Evolutionary conservation across 352 stramenopile species (phyloP).

Genomic region (Bremia lactucae): DNA sequence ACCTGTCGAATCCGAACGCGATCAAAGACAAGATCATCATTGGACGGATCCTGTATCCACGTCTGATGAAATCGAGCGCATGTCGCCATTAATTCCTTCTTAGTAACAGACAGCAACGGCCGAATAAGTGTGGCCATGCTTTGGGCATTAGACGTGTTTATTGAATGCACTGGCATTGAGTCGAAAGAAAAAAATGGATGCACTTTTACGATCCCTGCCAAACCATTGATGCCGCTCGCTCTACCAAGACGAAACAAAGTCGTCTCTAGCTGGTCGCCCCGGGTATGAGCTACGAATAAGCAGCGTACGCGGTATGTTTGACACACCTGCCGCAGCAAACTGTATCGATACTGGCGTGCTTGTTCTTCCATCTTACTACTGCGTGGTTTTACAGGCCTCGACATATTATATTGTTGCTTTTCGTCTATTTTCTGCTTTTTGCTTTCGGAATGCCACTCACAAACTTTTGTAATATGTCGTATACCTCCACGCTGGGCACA

Average conservation of each 20-base stretch:
- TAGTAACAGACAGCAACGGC: constrained; percentile 49
- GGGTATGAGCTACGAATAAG: constrained; percentile 74
- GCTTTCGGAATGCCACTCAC: constrained; percentile 30
- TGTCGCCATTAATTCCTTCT: constrained; percentile 51
- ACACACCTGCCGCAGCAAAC: constrained; percentile 45
- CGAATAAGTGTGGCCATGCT: constrained; percentile 32
- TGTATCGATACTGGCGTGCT: constrained; percentile 57
- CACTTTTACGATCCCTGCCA: constrained; percentile 47
- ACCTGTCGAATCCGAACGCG: constrained; percentile 79
- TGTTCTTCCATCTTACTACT: constrained; percentile 72
- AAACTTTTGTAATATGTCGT: constrained; percentile 40
- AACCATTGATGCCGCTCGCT: constrained; percentile 62
- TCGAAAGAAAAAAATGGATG: constrained; percentile 20
- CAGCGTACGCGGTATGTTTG: constrained; percentile 35
- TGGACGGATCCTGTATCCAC: constrained; percentile 80
- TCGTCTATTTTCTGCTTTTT: constrained; percentile 1
- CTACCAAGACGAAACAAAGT: constrained; percentile 67
- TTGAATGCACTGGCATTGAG: constrained; percentile 1
- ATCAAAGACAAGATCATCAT: constrained; percentile 67
- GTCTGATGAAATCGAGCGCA: constrained; percentile 56
- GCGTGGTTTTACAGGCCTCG: constrained; percentile 20
- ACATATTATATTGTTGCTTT: background rate
- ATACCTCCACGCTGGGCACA: constrained; percentile 32
- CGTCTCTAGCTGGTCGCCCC: constrained; percentile 73
- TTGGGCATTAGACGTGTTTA: background rate